Percentiles rank a stretch among this genome's conserved stretches.
These are phyloP conservation scores for Aspergillus sp. DNA, from an alignment of 2,329 filamentous ascomycete species.

Conservation along the genomic window DNA sequence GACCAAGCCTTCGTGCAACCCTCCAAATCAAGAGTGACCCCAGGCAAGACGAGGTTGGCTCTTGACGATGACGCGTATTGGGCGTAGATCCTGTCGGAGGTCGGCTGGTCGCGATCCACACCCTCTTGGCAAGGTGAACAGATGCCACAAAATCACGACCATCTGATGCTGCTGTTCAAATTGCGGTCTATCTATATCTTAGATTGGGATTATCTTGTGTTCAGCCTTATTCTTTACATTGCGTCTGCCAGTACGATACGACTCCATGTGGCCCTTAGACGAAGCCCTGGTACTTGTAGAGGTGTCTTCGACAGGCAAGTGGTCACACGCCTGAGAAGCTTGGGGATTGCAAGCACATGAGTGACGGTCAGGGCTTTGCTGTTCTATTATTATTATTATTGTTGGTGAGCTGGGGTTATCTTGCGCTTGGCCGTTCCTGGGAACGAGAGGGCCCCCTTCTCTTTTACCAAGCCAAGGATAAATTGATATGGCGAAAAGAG, in stretches of 20 bases:
- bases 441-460: background rate
- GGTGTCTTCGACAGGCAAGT: background rate
- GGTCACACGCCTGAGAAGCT: too few relatives aligned
- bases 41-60: background rate
- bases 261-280: background rate
- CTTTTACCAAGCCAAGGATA: background rate
- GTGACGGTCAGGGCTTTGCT: background rate
- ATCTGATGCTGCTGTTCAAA: background rate
- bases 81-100: slow-evolving; percentile 3
- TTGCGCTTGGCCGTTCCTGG: background rate
- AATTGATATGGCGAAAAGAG: background rate
- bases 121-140: background rate
- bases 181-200: background rate
- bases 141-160: background rate
- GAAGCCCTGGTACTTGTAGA: background rate
- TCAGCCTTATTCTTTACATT: background rate
- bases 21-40: background rate
- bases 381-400: background rate
- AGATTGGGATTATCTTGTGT: background rate
- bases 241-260: background rate
- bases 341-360: background rate
- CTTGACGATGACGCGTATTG: slow-evolving; percentile 9
- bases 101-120: slow-evolving; percentile 7
- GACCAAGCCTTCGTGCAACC: background rate
- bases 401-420: background rate